Evolutionary conservation across 116 monocot genomes (phyloP).

Genomic region (Cymodocea nodosa): DNA sequence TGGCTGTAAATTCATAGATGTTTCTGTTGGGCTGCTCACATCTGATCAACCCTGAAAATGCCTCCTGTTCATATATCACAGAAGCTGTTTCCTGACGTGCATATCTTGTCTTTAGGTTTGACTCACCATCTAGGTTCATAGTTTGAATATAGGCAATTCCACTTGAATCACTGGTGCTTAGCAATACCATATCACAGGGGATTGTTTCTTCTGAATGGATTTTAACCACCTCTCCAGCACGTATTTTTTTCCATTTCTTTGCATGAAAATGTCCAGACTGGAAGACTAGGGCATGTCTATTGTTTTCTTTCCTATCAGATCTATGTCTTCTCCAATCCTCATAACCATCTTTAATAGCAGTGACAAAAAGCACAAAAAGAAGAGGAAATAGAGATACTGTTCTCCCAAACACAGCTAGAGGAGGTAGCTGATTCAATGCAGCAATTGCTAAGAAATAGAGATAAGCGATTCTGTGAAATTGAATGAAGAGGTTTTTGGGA

Average conservation of each 20-base stretch:
- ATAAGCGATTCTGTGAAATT: conserved; percentile 87
- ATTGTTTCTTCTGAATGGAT: conserved; percentile 70
- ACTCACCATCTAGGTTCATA: conserved; percentile 98
- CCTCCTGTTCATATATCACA: conserved; percentile 33
- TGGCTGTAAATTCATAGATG: conserved; percentile 86
- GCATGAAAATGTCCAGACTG: conserved; percentile 52
- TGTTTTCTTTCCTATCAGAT: conserved; percentile 89
- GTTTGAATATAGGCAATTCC: conserved; percentile 94
- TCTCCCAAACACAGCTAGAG: conserved; percentile 93
- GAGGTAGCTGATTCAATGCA: conserved; percentile 91
- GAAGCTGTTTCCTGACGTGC: conserved; percentile 71
- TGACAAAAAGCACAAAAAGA: conserved; percentile 86
- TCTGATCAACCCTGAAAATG: conserved; percentile 60
- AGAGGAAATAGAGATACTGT: conserved; percentile 93
- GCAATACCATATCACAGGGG: conserved; percentile 83
- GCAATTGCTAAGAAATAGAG: conserved; percentile 94
- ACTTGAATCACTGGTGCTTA: conserved; percentile 82
- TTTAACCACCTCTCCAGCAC: conserved; percentile 81
- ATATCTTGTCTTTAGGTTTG: conserved; percentile 91
- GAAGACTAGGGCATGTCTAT: conserved; percentile 56
- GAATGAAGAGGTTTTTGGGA: conserved; percentile 90
- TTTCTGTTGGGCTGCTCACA: conserved; percentile 87
- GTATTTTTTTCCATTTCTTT: conserved; percentile 83
- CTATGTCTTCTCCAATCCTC: conserved; percentile 94
- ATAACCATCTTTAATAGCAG: conserved; percentile 97